Evolutionary conservation across 768 basidiomycete species (phyloP), one percentile per base, ranked within the genome.

Genomic region (Suillus sp.): DNA sequence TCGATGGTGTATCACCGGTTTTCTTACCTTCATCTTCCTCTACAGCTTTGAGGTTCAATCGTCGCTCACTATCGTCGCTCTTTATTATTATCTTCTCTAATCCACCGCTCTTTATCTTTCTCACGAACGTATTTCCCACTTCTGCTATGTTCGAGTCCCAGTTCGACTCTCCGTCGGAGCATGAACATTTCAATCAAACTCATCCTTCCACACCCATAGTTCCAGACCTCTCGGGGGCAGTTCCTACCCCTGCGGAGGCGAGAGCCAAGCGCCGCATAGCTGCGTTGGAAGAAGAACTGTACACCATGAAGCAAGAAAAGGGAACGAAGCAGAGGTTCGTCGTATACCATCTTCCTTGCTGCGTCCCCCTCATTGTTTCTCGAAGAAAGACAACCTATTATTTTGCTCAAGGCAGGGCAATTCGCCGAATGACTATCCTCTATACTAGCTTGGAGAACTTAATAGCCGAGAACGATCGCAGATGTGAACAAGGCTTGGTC

Each of bases 381-480:
- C 5, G 27, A n/a, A 37, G 30, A 35, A 40, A 58, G 53, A 37
- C 16, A 13, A 37, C 53, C 25, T 54, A 30, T 13, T 30, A 22
- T 16, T 35, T 58, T 40, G 25, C 35, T 13, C 56, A 37, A 25
- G 56, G 56, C 6, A 9, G 56, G 14, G 56, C 13, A 6, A 40
- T 58, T 40, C 56, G 56, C 32, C 20, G 56, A 5, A 25, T 58
- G 25, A 6, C n/a, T 11, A 13, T 25, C 4, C 25, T 58, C 6
- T 32, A 14, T 8, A 40, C 35, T 11, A 37, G 6, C 56, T 0
- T 58, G 7, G 56, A 37, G 14, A 20, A 58, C 11, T 13, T 58
- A 16, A 37, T 58, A 14, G 56, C 14, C 13, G 20, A 58, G 27
- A 32, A 58, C 27, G 56, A 58, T 37, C 56, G 56, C 56, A 32